Conservation (phyloP, 2,329 filamentous ascomycete genomes). For the Diaporthe vexans region DNA sequence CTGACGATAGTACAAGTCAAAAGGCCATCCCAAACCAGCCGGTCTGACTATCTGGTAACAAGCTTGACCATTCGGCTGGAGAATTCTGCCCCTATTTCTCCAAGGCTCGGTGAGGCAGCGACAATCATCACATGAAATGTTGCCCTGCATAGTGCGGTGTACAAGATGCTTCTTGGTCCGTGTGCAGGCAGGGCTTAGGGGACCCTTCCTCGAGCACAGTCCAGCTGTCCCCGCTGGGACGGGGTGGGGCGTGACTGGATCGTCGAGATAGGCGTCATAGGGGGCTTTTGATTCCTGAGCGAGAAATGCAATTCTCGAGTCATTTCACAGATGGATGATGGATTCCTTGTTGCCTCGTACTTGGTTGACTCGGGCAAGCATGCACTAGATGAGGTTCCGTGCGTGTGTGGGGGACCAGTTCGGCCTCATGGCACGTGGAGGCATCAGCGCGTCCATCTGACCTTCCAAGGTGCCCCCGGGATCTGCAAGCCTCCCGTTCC, state of each 20-base stretch:
- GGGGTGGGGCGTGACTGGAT: not conserved
- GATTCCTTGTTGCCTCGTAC: not conserved
- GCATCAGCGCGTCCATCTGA: slow-evolving; percentile 18
- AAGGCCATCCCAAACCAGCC: not conserved
- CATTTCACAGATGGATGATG: not conserved
- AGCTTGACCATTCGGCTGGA: not conserved
- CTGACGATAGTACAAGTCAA: not conserved
- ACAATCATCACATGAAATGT: not conserved
- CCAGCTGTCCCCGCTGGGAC: not conserved
- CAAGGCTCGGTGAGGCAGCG: not conserved
- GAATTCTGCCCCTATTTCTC: not conserved
- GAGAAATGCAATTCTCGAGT: slow-evolving; percentile 18
- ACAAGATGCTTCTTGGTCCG: slow-evolving; percentile 14
- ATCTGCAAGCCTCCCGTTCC: slow-evolving; percentile 30
- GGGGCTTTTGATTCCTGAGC: slow-evolving; percentile 7
- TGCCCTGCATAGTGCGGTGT: not conserved
- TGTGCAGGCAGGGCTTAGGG: slow-evolving; percentile 21
- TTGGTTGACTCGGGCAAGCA: slow-evolving; percentile 15
- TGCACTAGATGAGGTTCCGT: not conserved
- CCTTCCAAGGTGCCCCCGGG: not conserved
- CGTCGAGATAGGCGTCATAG: slow-evolving; percentile 25
- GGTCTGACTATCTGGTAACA: not conserved
- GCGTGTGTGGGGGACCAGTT: not conserved
- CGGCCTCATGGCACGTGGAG: slow-evolving; percentile 10
- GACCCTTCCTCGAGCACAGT: not conserved